phyloP scores from a whole-genome alignment of 2,329 filamentous ascomycete genomes.

The Colletotrichum sp. region DNA sequence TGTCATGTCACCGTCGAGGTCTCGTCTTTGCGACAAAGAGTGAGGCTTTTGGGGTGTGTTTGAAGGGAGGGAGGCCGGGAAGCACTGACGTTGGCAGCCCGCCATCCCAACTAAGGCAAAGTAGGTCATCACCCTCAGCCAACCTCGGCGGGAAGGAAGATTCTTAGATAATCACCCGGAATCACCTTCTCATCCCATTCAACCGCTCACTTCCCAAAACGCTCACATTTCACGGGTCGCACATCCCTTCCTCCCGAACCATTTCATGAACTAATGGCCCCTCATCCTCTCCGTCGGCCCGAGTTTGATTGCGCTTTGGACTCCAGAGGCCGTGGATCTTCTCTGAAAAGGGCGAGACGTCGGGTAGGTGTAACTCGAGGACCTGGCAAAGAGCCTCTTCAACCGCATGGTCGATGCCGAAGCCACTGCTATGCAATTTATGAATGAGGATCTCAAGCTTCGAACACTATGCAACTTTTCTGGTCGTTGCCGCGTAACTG shows the following conservation, averaged over 20 bases:
- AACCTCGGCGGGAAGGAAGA: background rate
- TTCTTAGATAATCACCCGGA: background rate
- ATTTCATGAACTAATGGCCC: background rate
- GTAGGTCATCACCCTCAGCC: background rate
- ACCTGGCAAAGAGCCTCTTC: conserved; percentile 14
- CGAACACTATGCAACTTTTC: background rate
- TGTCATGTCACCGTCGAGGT: conserved; percentile 3
- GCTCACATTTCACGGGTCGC: background rate
- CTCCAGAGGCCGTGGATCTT: background rate
- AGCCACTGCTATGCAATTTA: background rate
- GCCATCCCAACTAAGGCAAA: background rate
- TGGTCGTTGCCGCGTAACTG: background rate
- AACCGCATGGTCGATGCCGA: background rate
- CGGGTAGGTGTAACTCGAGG: background rate
- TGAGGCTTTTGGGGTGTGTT: background rate
- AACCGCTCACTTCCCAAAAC: background rate
- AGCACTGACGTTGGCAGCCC: background rate
- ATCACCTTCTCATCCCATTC: background rate
- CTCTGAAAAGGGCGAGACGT: background rate
- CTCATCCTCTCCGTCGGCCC: background rate
- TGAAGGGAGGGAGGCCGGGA: background rate
- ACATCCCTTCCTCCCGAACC: background rate
- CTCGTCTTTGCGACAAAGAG: background rate
- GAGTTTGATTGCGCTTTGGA: background rate
- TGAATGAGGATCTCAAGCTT: background rate